These are phyloP conservation scores for Melocanna baccifera DNA, from an alignment of 176 grass and related monocot genomes.

Conservation along the genomic window DNA sequence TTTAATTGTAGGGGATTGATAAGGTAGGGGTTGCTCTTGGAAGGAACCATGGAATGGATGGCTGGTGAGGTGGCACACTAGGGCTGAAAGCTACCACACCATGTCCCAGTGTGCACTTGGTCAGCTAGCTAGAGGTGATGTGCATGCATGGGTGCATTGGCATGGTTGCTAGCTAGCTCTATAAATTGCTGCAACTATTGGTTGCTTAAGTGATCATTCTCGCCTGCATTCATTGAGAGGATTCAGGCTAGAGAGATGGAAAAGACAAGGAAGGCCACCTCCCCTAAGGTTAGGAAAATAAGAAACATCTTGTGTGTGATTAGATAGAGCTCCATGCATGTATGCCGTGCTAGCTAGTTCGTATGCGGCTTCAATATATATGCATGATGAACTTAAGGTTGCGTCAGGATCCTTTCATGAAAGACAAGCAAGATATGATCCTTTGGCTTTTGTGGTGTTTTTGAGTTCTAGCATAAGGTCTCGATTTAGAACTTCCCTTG, in stretches of 20 bases:
- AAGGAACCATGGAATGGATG: conserved; percentile 34
- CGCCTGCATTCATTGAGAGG: conserved; percentile 8
- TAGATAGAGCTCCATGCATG: neutral
- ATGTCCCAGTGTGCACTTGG: conserved; percentile 7
- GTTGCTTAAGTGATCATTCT: conserved; percentile 27
- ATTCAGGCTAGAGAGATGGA: conserved; percentile 50
- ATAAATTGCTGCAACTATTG: conserved; percentile 55
- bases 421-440: neutral
- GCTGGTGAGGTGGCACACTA: conserved; percentile 50
- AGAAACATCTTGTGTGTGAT: neutral
- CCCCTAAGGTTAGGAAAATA: conserved; percentile 54
- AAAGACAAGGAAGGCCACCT: conserved; percentile 44
- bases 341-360: neutral
- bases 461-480: neutral
- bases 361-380: neutral
- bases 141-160: conserved; percentile 12
- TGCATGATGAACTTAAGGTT: neutral
- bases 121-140: neutral
- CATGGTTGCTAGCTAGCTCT: conserved; percentile 17
- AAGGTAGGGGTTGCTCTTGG: neutral
- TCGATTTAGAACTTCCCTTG: neutral
- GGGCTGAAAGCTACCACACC: conserved; percentile 32
- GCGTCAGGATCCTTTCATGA: neutral
- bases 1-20: neutral
- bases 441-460: neutral